Evolutionary conservation across 2,329 filamentous ascomycete genomes (phyloP).

Genomic region (Fusarium falciforme): DNA sequence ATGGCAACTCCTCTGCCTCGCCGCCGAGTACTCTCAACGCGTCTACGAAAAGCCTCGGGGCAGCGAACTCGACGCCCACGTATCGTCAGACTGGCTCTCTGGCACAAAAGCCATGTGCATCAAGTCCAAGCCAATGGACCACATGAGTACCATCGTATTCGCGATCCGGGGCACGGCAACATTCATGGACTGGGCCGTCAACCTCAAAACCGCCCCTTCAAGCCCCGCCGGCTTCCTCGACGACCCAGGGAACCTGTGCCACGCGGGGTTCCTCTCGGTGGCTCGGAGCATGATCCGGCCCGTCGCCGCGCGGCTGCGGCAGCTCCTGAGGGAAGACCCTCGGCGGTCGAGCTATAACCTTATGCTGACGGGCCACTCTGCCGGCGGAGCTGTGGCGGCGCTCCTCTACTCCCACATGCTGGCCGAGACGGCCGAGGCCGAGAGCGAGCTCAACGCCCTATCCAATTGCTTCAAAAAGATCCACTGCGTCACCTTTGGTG

Average conservation of each 20-base stretch:
- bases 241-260: slow-evolving; percentile 80
- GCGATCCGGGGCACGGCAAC: slow-evolving; percentile 84
- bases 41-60: slow-evolving; percentile 76
- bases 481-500: slow-evolving; percentile 88
- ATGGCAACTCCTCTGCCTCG: slow-evolving; percentile 81
- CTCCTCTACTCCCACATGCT: slow-evolving; percentile 88
- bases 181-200: slow-evolving; percentile 89
- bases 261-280: slow-evolving; percentile 82
- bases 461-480: slow-evolving; percentile 80
- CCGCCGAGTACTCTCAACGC: slow-evolving; percentile 79
- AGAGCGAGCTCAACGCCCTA: slow-evolving; percentile 77
- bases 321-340: slow-evolving; percentile 79
- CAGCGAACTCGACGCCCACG: slow-evolving; percentile 74
- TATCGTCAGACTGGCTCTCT: slow-evolving; percentile 76
- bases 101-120: slow-evolving; percentile 90
- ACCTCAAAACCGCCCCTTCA: slow-evolving; percentile 76
- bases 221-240: slow-evolving; percentile 79
- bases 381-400: slow-evolving; percentile 84
- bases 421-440: slow-evolving; percentile 61
- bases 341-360: slow-evolving; percentile 74
- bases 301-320: slow-evolving; percentile 76
- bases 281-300: slow-evolving; percentile 80
- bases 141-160: slow-evolving; percentile 83
- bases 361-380: slow-evolving; percentile 87
- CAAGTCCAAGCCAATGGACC: slow-evolving; percentile 82